These are phyloP conservation scores for Lachnellula subtilissima DNA, from an alignment of 2,329 filamentous ascomycete species.

Conservation along the genomic window DNA sequence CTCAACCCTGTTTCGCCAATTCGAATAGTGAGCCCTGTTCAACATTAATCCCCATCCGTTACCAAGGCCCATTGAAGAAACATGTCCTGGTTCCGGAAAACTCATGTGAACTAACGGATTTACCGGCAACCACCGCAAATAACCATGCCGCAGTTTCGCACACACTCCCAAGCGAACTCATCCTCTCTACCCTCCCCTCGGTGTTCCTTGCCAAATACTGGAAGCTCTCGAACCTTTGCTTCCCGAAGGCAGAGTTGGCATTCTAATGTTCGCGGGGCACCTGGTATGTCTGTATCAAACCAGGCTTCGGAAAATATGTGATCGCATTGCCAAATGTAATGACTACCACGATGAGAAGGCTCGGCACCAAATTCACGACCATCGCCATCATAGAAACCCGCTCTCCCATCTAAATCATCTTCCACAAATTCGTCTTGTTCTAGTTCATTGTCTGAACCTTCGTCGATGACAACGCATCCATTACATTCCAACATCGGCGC, in stretches of 20 bases:
- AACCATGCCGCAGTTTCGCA: too few species aligned
- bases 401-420: slow-evolving; percentile 24
- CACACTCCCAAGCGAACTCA: too few species aligned
- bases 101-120: too few species aligned
- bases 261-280: neutral
- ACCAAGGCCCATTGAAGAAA: too few species aligned
- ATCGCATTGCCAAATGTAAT: slow-evolving; percentile 14
- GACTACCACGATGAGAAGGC: neutral
- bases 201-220: too few species aligned
- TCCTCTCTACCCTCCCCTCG: too few species aligned
- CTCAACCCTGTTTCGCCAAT: too few species aligned
- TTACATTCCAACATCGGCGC: too few species aligned
- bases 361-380: slow-evolving; percentile 34
- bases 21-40: too few species aligned
- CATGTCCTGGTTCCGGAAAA: too few species aligned
- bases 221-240: neutral
- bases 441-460: slow-evolving; percentile 10
- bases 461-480: slow-evolving; percentile 8
- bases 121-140: too few species aligned
- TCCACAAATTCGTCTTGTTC: slow-evolving; percentile 27
- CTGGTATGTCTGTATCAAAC: neutral
- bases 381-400: slow-evolving; percentile 30
- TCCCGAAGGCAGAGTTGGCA: slow-evolving; percentile 14
- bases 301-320: slow-evolving; percentile 5
- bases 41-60: too few species aligned